These are phyloP conservation scores for Gossypium sturtianum DNA, from an alignment of 345 rosid species.

Conservation along the genomic window DNA sequence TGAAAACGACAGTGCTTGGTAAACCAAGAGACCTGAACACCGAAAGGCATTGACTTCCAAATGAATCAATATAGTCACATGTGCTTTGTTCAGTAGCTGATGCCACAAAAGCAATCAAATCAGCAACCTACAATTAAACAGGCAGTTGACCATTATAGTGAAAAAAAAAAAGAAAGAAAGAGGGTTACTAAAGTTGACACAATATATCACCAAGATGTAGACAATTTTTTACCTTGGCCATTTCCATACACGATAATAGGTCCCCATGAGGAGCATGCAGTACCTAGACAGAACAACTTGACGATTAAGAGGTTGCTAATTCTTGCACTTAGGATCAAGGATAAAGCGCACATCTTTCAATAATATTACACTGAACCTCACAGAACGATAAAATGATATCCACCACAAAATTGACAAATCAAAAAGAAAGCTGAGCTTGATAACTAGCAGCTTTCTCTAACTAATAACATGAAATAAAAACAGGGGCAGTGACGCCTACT, in stretches of 20 bases:
- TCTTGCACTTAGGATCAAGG: not conserved
- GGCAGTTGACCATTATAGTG: not conserved
- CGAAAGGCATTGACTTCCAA: constrained; percentile 82
- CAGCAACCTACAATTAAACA: constrained; percentile 64
- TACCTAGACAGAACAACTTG: constrained; percentile 32
- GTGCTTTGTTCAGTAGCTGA: constrained; percentile 58
- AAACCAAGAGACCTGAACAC: constrained; percentile 79
- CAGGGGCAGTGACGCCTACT: constrained; percentile 30
- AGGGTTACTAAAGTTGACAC: not conserved
- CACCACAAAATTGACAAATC: not conserved
- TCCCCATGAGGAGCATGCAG: constrained; percentile 85
- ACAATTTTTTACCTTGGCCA: constrained; percentile 66
- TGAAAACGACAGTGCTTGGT: constrained; percentile 79
- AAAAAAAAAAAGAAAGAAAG: not conserved
- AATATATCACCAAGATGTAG: not conserved
- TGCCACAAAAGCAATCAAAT: constrained; percentile 90
- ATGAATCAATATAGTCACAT: constrained; percentile 58
- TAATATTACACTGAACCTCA: not conserved
- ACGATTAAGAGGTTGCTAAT: constrained; percentile 3
- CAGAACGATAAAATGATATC: not conserved
- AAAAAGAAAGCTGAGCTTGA: not conserved
- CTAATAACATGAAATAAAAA: not conserved
- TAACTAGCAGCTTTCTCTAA: not conserved
- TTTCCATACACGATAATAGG: constrained; percentile 74
- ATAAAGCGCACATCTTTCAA: not conserved